phyloP scores from a whole-genome alignment of 2,329 filamentous ascomycete species.

The Stagonosporopsis vannaccii region DNA sequence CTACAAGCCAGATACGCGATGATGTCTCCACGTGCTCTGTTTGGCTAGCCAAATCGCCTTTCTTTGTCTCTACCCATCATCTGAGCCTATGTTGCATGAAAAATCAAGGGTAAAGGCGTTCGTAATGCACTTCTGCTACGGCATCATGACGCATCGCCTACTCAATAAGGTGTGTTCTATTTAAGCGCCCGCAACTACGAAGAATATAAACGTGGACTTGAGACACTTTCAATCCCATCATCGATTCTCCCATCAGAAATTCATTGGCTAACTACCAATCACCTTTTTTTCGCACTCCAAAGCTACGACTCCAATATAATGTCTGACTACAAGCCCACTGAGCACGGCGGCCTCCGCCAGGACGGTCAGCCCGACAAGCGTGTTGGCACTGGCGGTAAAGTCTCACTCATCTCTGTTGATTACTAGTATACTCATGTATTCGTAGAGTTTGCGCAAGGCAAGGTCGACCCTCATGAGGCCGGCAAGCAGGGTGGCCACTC shows the following conservation, averaged over 20 bases:
- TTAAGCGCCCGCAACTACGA: background rate
- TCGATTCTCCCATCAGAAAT: background rate
- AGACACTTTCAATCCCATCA: background rate
- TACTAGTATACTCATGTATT: background rate
- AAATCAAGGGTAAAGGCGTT: background rate
- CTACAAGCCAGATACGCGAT: background rate
- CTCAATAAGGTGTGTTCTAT: background rate
- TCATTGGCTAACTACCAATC: background rate
- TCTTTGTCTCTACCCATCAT: background rate
- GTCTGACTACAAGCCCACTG: background rate
- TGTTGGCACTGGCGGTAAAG: constrained; percentile 21
- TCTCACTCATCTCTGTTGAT: no score
- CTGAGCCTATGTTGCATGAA: background rate
- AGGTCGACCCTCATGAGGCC: constrained; percentile 25
- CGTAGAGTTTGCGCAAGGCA: constrained; percentile 24
- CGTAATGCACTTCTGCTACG: background rate
- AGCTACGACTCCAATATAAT: background rate
- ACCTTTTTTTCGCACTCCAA: background rate
- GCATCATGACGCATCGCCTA: background rate
- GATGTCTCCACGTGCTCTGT: background rate
- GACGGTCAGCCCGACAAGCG: constrained; percentile 25
- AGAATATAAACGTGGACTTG: background rate
- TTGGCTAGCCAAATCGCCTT: background rate
- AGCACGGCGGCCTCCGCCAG: constrained; percentile 24
- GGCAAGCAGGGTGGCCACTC: constrained; percentile 22